phyloP scores from a whole-genome alignment of 257 asterid genomes.

The Solanum phureja region DNA sequence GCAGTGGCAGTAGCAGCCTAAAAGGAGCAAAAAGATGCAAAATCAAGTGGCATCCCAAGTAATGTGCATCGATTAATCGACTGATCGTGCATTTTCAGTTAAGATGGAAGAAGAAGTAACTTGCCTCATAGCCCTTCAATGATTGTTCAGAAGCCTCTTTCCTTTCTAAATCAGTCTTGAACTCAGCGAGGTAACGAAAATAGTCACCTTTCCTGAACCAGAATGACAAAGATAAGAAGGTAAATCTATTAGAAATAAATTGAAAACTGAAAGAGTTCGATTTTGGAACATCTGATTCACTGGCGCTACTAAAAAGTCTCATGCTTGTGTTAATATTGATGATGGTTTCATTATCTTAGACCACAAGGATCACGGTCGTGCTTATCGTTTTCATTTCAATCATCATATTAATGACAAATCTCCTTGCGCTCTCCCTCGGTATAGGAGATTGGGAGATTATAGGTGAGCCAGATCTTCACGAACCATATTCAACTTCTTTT shows the following conservation, averaged over 20 bases:
- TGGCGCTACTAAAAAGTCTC: not conserved
- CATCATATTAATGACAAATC: not conserved
- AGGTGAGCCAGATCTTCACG: not conserved
- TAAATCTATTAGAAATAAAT: not conserved
- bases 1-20: slow-evolving; percentile 69
- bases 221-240: not conserved
- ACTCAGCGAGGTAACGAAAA: slow-evolving; percentile 81
- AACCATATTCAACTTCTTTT: not conserved
- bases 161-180: slow-evolving; percentile 63
- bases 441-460: not conserved
- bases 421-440: not conserved
- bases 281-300: not conserved
- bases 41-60: not conserved
- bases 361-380: not conserved
- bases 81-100: not conserved
- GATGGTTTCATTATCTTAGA: not conserved
- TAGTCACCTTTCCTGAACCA: slow-evolving; percentile 79
- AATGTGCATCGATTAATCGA: not conserved
- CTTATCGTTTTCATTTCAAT: not conserved
- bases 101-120: not conserved
- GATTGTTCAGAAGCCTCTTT: slow-evolving; percentile 81
- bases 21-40: slow-evolving; percentile 3
- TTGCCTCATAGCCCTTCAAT: slow-evolving; percentile 81
- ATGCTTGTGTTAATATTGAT: not conserved
- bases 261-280: not conserved